These are phyloP conservation scores for Penicillium brasilianum DNA, from an alignment of 2,329 filamentous ascomycete species.

Conservation along the genomic window DNA sequence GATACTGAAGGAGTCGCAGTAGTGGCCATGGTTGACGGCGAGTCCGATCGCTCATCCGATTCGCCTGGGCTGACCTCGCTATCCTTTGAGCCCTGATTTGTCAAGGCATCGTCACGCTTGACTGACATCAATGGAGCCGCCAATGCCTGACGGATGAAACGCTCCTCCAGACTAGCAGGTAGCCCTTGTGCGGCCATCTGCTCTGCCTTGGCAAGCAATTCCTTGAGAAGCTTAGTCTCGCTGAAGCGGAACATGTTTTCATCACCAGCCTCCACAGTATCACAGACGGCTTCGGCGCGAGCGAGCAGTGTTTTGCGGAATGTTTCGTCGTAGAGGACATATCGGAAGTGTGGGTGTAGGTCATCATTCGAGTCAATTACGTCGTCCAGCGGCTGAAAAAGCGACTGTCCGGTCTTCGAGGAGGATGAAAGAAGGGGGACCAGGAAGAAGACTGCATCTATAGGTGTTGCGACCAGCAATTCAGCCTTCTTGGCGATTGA, in stretches of 20 bases:
- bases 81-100: constrained; percentile 33
- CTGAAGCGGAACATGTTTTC: constrained; percentile 85
- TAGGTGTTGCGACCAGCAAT: constrained; percentile 79
- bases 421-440: constrained; percentile 69
- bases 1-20: constrained; percentile 43
- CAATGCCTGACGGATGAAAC: constrained; percentile 76
- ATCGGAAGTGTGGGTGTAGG: constrained; percentile 47
- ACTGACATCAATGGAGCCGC: constrained; percentile 76
- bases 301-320: constrained; percentile 60
- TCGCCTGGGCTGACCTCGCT: constrained; percentile 31
- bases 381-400: constrained; percentile 57
- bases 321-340: constrained; percentile 45
- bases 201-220: constrained; percentile 73
- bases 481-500: constrained; percentile 71
- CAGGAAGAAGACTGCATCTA: constrained; percentile 84
- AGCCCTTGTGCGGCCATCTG: constrained; percentile 69
- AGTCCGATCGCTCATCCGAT: constrained; percentile 36
- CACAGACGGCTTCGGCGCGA: constrained; percentile 74
- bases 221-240: constrained; percentile 68
- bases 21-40: constrained; percentile 40
- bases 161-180: constrained; percentile 82
- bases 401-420: constrained; percentile 47
- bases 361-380: constrained; percentile 53
- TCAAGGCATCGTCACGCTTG: constrained; percentile 58
- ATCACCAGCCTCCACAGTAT: constrained; percentile 79